Conservation (phyloP, 345 rosid species). For the Eucalyptus paniculata region DNA sequence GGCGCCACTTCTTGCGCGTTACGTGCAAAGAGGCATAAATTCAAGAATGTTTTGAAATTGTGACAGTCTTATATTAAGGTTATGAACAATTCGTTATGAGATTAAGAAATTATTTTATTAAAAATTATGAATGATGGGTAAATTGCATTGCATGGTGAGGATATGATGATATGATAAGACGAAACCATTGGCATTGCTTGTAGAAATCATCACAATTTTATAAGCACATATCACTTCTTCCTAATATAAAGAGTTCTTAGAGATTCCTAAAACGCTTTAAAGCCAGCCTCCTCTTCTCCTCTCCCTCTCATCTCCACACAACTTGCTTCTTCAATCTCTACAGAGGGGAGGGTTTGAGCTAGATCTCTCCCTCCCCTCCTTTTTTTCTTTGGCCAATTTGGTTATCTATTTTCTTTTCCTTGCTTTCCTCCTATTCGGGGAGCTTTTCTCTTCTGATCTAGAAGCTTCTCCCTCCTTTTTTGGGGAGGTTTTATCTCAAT, state of each 20-base stretch:
- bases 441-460: no score
- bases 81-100: background rate
- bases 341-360: no score
- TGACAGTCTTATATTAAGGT: background rate
- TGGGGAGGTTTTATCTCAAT: no score
- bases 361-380: no score
- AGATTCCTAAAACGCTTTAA: no score
- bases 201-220: background rate
- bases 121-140: background rate
- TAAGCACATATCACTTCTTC: background rate
- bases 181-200: background rate
- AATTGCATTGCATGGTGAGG: background rate
- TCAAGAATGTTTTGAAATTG: background rate
- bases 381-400: no score
- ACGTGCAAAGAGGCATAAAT: background rate
- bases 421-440: no score
- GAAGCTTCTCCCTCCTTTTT: no score
- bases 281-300: no score
- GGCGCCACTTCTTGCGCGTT: background rate
- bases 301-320: no score
- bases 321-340: no score
- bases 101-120: background rate
- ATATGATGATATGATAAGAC: background rate
- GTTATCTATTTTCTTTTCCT: no score
- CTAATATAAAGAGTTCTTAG: background rate